Conservation (phyloP, 176 grass and related monocot species). For the Musa acuminata region DNA sequence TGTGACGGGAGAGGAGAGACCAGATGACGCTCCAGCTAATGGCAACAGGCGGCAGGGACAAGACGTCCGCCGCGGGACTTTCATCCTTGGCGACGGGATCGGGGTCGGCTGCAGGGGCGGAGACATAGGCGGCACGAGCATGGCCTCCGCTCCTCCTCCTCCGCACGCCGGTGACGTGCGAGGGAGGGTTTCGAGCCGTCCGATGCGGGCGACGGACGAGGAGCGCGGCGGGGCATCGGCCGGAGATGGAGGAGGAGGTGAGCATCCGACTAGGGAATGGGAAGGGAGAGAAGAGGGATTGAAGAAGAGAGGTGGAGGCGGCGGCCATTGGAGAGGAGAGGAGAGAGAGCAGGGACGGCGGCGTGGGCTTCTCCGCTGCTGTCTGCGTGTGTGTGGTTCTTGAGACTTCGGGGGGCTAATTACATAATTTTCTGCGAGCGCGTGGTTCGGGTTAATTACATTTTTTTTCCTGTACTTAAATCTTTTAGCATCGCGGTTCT, state of each 20-base stretch:
- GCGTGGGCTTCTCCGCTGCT: too few species aligned
- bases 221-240: not conserved
- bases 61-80: constrained; percentile 16
- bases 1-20: constrained; percentile 51
- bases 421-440: too few species aligned
- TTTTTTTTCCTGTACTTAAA: too few species aligned
- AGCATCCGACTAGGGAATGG: not conserved
- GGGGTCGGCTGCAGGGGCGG: constrained; percentile 64
- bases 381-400: not conserved
- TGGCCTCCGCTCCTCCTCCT: not conserved
- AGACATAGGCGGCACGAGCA: constrained; percentile 40
- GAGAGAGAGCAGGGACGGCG: too few species aligned
- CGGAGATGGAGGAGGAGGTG: not conserved
- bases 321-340: not conserved
- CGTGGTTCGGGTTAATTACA: too few species aligned
- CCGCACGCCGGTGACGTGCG: not conserved
- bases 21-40: constrained; percentile 64
- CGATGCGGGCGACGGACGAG: too few species aligned
- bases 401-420: too few species aligned
- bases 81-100: constrained; percentile 38
- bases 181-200: not conserved
- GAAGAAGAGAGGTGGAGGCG: not conserved
- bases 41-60: constrained; percentile 24
- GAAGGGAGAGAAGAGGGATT: not conserved
- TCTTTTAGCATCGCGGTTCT: too few species aligned